A percentile compares a stretch with the other conserved stretches of the same genome.
These are phyloP conservation scores for Sarcodon sp. DNA, from an alignment of 768 basidiomycete species.

Conservation along the genomic window DNA sequence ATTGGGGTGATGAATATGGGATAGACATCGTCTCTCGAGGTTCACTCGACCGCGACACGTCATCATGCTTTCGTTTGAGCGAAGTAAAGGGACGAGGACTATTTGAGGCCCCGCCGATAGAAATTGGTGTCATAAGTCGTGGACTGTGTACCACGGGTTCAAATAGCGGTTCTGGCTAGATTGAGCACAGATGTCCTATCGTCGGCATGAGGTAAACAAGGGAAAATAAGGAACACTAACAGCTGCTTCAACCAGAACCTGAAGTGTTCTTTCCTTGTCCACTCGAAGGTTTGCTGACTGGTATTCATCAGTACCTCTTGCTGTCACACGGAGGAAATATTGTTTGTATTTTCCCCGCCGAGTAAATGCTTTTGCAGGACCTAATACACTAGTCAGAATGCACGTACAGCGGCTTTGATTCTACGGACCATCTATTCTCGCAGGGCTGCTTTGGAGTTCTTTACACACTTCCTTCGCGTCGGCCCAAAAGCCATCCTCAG, in stretches of 20 bases:
- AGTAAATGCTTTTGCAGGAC: slow-evolving; percentile 53
- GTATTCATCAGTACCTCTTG: slow-evolving; percentile 37
- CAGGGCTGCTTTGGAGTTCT: slow-evolving; percentile 45
- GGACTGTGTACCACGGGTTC: not conserved
- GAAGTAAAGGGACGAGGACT: not conserved
- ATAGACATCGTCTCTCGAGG: not conserved
- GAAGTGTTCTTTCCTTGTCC: slow-evolving; percentile 37
- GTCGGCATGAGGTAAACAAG: not conserved
- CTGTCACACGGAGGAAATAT: slow-evolving; percentile 48
- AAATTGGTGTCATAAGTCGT: slow-evolving; percentile 7
- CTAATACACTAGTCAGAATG: slow-evolving; percentile 17
- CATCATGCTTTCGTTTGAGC: not conserved
- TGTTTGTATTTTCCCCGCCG: slow-evolving; percentile 59
- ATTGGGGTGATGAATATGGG: not conserved
- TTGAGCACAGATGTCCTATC: not conserved
- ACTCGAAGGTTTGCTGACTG: slow-evolving; percentile 46
- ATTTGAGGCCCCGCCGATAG: slow-evolving; percentile 6
- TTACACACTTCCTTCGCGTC: slow-evolving; percentile 52
- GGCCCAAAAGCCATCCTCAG: slow-evolving; percentile 55
- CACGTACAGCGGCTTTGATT: not conserved
- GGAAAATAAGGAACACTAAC: slow-evolving; percentile 21
- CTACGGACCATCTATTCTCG: slow-evolving; percentile 52
- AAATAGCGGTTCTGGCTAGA: slow-evolving; percentile 1
- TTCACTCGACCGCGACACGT: not conserved
- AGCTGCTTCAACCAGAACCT: slow-evolving; percentile 39